Evolutionary conservation across 2,329 filamentous ascomycete genomes (phyloP).

Genomic region (Tolypocladium tropicale): DNA sequence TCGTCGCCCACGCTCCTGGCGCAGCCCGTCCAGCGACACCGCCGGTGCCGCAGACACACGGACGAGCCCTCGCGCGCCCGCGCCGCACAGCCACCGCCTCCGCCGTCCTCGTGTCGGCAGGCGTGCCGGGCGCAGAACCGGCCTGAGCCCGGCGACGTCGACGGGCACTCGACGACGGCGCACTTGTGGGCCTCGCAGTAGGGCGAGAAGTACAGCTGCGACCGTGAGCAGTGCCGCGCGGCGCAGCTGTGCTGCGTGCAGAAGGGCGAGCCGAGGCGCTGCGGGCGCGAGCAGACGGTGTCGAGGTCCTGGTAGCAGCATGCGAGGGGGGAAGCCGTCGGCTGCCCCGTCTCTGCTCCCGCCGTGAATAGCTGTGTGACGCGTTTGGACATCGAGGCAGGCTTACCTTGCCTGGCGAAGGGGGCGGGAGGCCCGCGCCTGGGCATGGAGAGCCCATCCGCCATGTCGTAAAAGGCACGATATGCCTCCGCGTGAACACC

Average conservation of each 20-base stretch:
- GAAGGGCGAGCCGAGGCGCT: background rate
- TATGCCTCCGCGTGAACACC: background rate
- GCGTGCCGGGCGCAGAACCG: background rate
- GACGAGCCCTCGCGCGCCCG: background rate
- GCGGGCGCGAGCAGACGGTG: background rate
- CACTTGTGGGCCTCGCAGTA: background rate
- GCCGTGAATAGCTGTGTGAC: background rate
- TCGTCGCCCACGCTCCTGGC: background rate
- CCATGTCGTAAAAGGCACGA: background rate
- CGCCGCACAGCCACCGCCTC: background rate
- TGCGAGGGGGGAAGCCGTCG: background rate
- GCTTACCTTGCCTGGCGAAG: background rate
- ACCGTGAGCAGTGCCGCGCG: background rate
- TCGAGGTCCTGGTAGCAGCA: background rate
- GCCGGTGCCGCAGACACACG: background rate
- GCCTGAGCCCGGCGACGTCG: background rate
- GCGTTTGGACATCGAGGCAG: too few relatives aligned
- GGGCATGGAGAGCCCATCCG: background rate
- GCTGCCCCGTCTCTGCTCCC: background rate
- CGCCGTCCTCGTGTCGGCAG: background rate
- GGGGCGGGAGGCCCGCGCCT: background rate
- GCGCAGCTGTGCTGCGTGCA: background rate
- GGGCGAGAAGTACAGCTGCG: background rate
- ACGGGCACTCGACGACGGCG: background rate
- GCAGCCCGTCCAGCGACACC: background rate